phyloP scores from a whole-genome alignment of 2,329 filamentous ascomycete genomes.

The Fusarium multiceps region DNA sequence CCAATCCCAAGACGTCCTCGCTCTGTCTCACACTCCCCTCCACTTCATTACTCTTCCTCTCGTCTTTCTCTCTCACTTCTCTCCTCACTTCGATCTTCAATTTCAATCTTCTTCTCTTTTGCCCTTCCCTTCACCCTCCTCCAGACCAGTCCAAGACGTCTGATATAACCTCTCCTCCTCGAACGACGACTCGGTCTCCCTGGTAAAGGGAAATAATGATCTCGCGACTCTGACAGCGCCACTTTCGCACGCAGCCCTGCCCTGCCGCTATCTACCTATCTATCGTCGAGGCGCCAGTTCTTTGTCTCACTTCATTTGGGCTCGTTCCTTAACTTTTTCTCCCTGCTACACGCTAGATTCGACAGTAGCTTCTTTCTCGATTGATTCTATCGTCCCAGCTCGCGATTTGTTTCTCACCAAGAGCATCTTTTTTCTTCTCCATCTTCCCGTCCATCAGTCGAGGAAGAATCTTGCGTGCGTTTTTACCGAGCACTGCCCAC shows the following conservation, averaged over 20 bases:
- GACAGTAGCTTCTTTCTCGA: constrained; percentile 39
- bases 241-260: constrained; percentile 34
- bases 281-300: constrained; percentile 47
- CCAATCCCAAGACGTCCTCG: constrained; percentile 44
- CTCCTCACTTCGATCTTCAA: constrained; percentile 43
- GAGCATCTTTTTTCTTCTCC: constrained; percentile 3
- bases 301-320: constrained; percentile 48
- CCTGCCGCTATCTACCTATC: constrained; percentile 42
- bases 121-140: constrained; percentile 14
- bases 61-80: constrained; percentile 36
- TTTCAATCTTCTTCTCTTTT: constrained; percentile 28
- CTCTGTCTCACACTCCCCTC: constrained; percentile 36
- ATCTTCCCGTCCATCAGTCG: constrained; percentile 17
- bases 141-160: constrained; percentile 25
- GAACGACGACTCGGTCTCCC: constrained; percentile 39
- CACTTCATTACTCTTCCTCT: constrained; percentile 37
- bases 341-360: constrained; percentile 43
- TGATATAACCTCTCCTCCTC: constrained; percentile 35
- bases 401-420: constrained; percentile 17
- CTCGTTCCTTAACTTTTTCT: constrained; percentile 44
- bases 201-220: constrained; percentile 44
- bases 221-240: constrained; percentile 46
- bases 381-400: constrained; percentile 30
- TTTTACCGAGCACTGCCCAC: constrained; percentile 30
- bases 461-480: constrained; percentile 22